Base-by-base conservation (phyloP, 495 filamentous ascomycete genomes). In the Parathielavia hyrcaniae region DNA sequence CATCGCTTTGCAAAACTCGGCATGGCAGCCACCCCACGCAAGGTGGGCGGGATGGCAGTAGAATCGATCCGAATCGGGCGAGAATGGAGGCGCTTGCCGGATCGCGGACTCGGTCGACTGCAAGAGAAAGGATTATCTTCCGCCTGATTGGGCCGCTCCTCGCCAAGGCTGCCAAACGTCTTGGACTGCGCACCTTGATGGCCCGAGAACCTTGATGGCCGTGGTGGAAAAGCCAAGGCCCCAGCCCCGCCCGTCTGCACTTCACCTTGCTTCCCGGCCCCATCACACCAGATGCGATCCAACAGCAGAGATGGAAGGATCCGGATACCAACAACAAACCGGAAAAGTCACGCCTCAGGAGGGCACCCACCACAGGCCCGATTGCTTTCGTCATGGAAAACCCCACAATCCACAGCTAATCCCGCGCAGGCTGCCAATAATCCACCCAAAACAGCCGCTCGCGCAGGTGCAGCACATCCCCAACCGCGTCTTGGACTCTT, bases 191-290 rank as follows among this genome's bases (percentile, higher is more conserved):
- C 38, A 59, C 57, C 57, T 53, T 59, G 57, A 59, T 53, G 57
- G 57, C 50, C 50, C 5, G 52, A 50, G 61, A 60, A 64, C 61
- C 61, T 60, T 60, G 61, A 64, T 50, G 57, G 38, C 43, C 1
- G 26, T 2, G 32, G 13, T 32, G 26, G 13, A 43, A n/a, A 16
- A 9, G 49, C 57, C 49, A 52, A 52, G 41, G 19, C 55, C 7
- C 14, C 17, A 36, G 32, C 48, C 20, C 48, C 40, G 16, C 46
- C 17, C 13, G 32, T 11, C 49, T 35, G 19, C 53, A 22, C 13
- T 1, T 40, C 20, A 5, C 4, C 11, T 20, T 6, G n/a, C 49
- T n/a, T 43, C 20, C 32, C 1, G 2, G 46, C 35, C 35, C 22
- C 43, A 34, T 19, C 16, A 26, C 39, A 38, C 32, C n/a, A n/a